Conservation (phyloP, 495 filamentous ascomycete species). For the Penicillium lividum region DNA sequence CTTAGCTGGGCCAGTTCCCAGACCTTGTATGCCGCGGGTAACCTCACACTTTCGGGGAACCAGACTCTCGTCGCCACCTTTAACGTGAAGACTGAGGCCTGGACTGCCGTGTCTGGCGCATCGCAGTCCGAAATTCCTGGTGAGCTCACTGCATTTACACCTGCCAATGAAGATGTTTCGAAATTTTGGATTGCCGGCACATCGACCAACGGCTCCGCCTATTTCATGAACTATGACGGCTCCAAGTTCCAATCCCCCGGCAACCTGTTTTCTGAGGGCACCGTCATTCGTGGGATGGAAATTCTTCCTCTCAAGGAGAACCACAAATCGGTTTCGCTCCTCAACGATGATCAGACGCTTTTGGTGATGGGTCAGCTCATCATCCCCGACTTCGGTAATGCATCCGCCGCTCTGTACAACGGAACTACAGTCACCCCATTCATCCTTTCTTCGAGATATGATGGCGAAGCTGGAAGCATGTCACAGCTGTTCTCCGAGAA, state of each 20-base stretch:
- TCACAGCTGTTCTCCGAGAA: slow-evolving; percentile 77
- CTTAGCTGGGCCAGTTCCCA: slow-evolving; percentile 74
- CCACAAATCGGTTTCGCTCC: slow-evolving; percentile 63
- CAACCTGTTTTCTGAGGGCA: slow-evolving; percentile 59
- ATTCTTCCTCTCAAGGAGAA: slow-evolving; percentile 66
- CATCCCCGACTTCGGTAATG: slow-evolving; percentile 74
- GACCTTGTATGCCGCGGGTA: slow-evolving; percentile 72
- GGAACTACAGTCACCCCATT: slow-evolving; percentile 77
- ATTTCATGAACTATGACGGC: slow-evolving; percentile 75
- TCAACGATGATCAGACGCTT: slow-evolving; percentile 68
- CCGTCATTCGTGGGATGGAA: slow-evolving; percentile 75
- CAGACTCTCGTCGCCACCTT: slow-evolving; percentile 73
- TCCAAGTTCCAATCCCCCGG: slow-evolving; percentile 58
- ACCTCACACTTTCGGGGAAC: slow-evolving; percentile 66
- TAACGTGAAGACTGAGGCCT: slow-evolving; percentile 60
- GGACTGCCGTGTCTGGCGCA: slow-evolving; percentile 66
- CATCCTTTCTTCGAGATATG: slow-evolving; percentile 67
- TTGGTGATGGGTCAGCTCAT: slow-evolving; percentile 78
- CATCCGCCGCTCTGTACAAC: slow-evolving; percentile 85
- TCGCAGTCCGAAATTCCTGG: slow-evolving; percentile 65
- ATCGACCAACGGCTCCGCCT: slow-evolving; percentile 65
- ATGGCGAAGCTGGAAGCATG: slow-evolving; percentile 68
- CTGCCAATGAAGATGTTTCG: slow-evolving; percentile 64
- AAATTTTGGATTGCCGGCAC: slow-evolving; percentile 80
- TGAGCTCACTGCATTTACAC: slow-evolving; percentile 70